A percentile compares a stretch with the other conserved stretches of the same genome.
Evolutionary conservation across 2,329 filamentous ascomycete genomes (phyloP).

Genomic region (Ophiostoma ulmi): DNA sequence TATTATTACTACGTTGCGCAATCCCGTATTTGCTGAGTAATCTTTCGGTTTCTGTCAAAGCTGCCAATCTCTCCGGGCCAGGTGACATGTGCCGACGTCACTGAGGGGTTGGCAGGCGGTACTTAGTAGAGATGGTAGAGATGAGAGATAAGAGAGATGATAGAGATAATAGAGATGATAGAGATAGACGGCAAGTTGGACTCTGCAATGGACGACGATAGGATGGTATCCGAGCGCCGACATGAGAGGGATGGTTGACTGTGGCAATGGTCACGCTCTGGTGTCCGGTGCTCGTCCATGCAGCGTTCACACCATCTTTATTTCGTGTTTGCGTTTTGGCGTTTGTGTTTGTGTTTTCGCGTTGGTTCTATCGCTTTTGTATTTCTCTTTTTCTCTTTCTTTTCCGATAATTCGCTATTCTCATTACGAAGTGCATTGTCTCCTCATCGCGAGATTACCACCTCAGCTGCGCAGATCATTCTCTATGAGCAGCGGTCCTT

Average conservation of each 20-base stretch:
- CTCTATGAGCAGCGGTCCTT: no score
- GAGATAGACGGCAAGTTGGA: not conserved
- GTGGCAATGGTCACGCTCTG: conserved; percentile 3
- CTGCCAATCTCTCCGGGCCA: no score
- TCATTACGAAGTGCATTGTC: no score
- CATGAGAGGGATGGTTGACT: not conserved
- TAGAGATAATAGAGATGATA: not conserved
- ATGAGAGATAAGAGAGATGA: no score
- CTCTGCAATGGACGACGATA: no score
- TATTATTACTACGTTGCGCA: not conserved
- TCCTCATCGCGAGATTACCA: no score
- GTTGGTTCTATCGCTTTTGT: not conserved
- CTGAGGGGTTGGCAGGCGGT: not conserved
- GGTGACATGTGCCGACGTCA: conserved; percentile 1
- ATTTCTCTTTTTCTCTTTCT: not conserved
- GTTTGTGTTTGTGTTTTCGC: not conserved
- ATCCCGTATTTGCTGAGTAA: not conserved
- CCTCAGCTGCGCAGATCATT: no score
- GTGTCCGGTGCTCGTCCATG: not conserved
- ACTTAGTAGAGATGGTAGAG: no score
- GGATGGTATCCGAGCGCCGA: no score
- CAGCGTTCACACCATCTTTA: conserved; percentile 1
- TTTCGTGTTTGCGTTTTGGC: not conserved
- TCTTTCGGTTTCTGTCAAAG: not conserved
- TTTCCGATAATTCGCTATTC: not conserved